phyloP scores from a whole-genome alignment of 2,329 filamentous ascomycete species.

The Juglanconis oblonga region DNA sequence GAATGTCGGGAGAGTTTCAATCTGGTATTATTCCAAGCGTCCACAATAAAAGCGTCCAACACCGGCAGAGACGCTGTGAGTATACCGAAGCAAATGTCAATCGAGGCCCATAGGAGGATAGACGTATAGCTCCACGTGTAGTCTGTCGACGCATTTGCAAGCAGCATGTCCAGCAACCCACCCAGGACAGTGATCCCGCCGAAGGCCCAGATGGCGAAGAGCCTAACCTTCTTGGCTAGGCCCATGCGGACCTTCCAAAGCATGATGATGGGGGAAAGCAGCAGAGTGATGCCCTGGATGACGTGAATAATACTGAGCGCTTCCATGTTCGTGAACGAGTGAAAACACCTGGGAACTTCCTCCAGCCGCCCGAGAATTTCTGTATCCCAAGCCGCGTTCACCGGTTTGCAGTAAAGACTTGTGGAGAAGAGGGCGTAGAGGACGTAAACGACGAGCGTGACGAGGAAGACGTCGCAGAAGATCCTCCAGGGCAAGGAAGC shows the following conservation, averaged over 20 bases:
- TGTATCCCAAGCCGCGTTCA: slow-evolving; percentile 11
- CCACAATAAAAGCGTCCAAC: slow-evolving; percentile 23
- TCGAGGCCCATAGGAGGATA: slow-evolving; percentile 24
- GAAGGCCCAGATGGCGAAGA: slow-evolving; percentile 29
- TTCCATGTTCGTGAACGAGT: slow-evolving; percentile 18
- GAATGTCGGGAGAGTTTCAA: background rate
- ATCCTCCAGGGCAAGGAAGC: slow-evolving; percentile 23
- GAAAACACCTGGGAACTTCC: background rate
- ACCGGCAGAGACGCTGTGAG: slow-evolving; percentile 29
- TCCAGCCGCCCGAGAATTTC: background rate
- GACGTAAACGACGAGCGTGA: slow-evolving; percentile 24
- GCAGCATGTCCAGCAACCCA: slow-evolving; percentile 2
- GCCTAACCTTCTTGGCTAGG: slow-evolving; percentile 23
- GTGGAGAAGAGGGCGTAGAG: slow-evolving; percentile 25
- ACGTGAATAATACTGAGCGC: slow-evolving; percentile 29
- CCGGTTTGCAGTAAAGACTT: slow-evolving; percentile 24
- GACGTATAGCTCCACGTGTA: slow-evolving; percentile 21
- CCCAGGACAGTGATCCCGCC: slow-evolving; percentile 27
- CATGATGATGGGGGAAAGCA: slow-evolving; percentile 29
- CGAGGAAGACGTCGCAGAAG: slow-evolving; percentile 28
- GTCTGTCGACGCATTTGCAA: slow-evolving; percentile 2
- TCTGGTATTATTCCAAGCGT: slow-evolving; percentile 14
- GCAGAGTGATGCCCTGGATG: slow-evolving; percentile 28
- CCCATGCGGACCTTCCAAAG: slow-evolving; percentile 30
- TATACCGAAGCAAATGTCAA: slow-evolving; percentile 28